Evolutionary conservation across 106 monocot genomes (phyloP).

Genomic region (Vanilla planifolia): DNA sequence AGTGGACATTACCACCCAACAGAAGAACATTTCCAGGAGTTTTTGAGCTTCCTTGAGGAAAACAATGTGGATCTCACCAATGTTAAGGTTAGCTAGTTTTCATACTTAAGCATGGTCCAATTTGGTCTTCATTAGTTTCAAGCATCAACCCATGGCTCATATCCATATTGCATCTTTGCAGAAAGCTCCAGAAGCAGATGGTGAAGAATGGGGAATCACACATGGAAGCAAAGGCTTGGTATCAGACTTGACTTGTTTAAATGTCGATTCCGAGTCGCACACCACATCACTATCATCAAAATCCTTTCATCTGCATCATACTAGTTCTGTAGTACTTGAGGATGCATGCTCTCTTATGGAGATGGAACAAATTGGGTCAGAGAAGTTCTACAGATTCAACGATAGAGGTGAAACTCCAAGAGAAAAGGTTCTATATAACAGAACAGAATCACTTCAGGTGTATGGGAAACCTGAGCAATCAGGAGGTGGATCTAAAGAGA

Average conservation of each 20-base stretch:
- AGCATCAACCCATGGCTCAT: neutral
- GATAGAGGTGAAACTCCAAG: constrained; percentile 3
- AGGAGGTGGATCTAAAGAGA: too few species aligned
- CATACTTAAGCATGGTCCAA: neutral
- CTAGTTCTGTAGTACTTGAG: neutral
- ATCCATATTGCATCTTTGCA: constrained; percentile 26
- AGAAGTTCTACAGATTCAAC: neutral
- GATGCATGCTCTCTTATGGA: neutral
- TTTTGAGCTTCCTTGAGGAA: constrained; percentile 59
- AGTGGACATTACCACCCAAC: constrained; percentile 91
- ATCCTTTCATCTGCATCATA: neutral
- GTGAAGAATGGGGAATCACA: constrained; percentile 29
- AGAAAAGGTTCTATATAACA: neutral
- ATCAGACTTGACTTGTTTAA: constrained; percentile 7
- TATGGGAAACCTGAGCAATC: neutral
- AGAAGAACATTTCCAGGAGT: constrained; percentile 71
- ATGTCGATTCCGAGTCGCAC: neutral
- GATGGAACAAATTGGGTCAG: neutral
- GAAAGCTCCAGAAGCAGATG: constrained; percentile 53
- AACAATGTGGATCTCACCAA: constrained; percentile 71
- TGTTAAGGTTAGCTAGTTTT: constrained; percentile 48
- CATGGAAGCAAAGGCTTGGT: constrained; percentile 17
- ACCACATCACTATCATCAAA: neutral
- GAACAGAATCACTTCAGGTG: neutral
- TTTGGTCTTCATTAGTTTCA: neutral